Base-by-base conservation (phyloP, 2,329 filamentous ascomycete species). In the Coniochaeta sp. region DNA sequence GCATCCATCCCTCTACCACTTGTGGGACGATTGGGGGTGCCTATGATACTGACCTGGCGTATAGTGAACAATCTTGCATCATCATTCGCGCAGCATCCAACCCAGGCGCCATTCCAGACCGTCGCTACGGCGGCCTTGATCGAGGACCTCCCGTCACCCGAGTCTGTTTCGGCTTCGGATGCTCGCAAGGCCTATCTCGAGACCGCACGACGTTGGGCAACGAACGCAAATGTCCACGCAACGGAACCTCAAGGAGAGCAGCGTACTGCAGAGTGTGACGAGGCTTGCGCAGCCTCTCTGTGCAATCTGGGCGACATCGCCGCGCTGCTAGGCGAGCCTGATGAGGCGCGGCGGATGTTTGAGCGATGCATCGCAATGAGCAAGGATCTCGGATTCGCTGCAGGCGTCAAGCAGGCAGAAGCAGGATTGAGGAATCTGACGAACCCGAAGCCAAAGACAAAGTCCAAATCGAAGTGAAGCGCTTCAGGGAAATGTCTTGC, bases 221-320 rank as follows among this genome's bases (percentile, higher is more conserved):
- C 79, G 49, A 92, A 92, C 63, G 87, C 91, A 3, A 71, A 91
- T 30, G 74, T 77, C 20, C 79, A 90, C 52, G 82, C 85, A 1
- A 74, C 75, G 7, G 78, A 81, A 26, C 85, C 95, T 38, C 69
- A 77, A 51, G 80, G 84, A 4, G 81, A 87, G 0, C 72, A 82
- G 3, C 76, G 89, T 35, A 88, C 83, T 2, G 77, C 85, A 48
- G 89, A 95, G 63, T 96, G 92, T 63, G 90, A 95, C 65, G 68
- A 86, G 52, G 89, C 86, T 1, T 96, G 91, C 62, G 87, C 86
- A 2, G 87, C 86, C 6, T 87, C 91, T 7, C 83, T 88, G n/a
- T 87, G 89, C 67, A 95, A 95, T 64, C 79, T 96, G 50, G 92
- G 85, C 22, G 88, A 95, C 60, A 85, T 96, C 58, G 86, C 88